phyloP scores from a whole-genome alignment of 768 basidiomycete genomes.

The Cyclocybe aegerita region DNA sequence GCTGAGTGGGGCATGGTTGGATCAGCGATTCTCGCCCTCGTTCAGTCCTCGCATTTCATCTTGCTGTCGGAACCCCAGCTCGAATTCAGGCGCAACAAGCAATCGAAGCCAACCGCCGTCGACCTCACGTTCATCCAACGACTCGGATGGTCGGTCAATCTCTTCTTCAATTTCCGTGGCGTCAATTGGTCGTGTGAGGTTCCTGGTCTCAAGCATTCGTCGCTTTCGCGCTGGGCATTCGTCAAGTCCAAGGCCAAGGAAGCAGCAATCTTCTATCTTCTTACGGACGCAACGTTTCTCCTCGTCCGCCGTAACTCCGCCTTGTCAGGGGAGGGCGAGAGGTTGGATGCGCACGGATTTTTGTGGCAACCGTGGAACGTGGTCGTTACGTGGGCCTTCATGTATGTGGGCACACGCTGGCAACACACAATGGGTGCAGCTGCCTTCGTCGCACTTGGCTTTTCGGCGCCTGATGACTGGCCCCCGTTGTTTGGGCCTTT shows the following conservation, averaged over 20 bases:
- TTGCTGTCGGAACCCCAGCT: slow-evolving; percentile 6
- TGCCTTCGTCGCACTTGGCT: slow-evolving; percentile 8
- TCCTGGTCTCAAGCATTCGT: slow-evolving; percentile 2
- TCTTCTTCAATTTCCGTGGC: slow-evolving; percentile 6
- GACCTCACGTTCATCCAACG: slow-evolving; percentile 1
- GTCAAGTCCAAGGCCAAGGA: background rate
- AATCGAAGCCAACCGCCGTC: background rate
- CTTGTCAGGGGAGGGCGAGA: background rate
- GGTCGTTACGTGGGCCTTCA: slow-evolving; percentile 1
- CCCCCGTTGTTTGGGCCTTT: slow-evolving; percentile 24
- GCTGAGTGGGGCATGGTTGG: background rate
- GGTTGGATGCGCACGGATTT: slow-evolving; percentile 1
- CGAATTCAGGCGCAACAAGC: slow-evolving; percentile 1
- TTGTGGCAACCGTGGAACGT: slow-evolving; percentile 9
- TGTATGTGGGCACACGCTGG: background rate
- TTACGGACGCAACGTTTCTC: background rate
- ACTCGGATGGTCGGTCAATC: slow-evolving; percentile 2
- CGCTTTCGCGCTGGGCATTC: background rate
- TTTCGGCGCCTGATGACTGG: slow-evolving; percentile 25
- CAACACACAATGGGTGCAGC: background rate
- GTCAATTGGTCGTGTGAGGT: slow-evolving; percentile 12
- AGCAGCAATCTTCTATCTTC: background rate
- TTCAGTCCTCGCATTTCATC: slow-evolving; percentile 2
- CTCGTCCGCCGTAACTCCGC: background rate
- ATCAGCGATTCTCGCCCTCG: background rate